Percentiles rank a stretch among this genome's conserved stretches.
phyloP scores from a whole-genome alignment of 148 eudicot species.

The Camellia lanceoleosa region DNA sequence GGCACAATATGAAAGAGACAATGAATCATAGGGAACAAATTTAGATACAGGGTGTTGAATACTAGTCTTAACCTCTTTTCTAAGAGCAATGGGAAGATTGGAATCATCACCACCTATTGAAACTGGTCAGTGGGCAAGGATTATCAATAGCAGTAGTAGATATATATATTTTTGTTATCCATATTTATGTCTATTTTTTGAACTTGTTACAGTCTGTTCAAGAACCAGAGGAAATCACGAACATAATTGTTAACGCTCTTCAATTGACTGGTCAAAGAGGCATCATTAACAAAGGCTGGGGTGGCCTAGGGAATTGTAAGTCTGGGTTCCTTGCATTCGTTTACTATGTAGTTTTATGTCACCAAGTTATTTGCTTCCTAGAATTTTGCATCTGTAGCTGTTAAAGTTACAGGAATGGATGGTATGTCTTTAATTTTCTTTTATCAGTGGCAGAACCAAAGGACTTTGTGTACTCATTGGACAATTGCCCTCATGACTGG shows the following conservation, averaged over 20 bases:
- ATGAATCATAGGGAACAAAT: too few relatives aligned
- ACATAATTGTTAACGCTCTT: slow-evolving; percentile 72
- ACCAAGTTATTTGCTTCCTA: not conserved
- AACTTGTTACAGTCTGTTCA: slow-evolving; percentile 65
- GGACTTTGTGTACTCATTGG: slow-evolving; percentile 69
- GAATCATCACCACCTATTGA: too few relatives aligned
- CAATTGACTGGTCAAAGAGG: slow-evolving; percentile 79
- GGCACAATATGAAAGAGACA: too few relatives aligned
- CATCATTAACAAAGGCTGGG: slow-evolving; percentile 95
- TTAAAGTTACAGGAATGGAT: not conserved
- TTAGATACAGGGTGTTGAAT: too few relatives aligned
- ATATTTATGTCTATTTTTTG: not conserved
- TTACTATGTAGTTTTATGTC: not conserved
- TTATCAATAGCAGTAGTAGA: not conserved
- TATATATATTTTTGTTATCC: not conserved
- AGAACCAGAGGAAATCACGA: slow-evolving; percentile 78
- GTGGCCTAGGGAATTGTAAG: slow-evolving; percentile 93
- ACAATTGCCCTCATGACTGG: slow-evolving; percentile 70
- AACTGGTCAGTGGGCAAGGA: too few relatives aligned
- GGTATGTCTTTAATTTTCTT: slow-evolving; percentile 6
- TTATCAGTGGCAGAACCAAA: slow-evolving; percentile 69
- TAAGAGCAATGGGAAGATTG: too few relatives aligned
- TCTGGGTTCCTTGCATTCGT: slow-evolving; percentile 15
- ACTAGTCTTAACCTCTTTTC: too few relatives aligned
- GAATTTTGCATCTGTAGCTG: not conserved